Evolutionary conservation across 2,329 filamentous ascomycete genomes (phyloP).

Genomic region (Sporothrix brunneoviolacea): DNA sequence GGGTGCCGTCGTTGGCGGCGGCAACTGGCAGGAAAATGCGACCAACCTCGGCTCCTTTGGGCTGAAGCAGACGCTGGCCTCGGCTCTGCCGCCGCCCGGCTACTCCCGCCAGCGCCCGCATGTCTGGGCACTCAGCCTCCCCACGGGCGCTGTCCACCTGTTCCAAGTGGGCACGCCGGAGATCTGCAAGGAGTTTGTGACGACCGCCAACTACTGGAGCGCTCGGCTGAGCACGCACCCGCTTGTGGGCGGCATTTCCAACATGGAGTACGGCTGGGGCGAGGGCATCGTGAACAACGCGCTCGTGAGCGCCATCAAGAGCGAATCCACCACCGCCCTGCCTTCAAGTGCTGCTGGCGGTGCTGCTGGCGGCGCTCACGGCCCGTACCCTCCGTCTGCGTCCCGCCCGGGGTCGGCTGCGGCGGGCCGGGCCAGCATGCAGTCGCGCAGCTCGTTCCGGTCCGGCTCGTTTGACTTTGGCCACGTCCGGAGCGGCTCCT

Average conservation of each 20-base stretch:
- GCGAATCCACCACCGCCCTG: slow-evolving; percentile 32
- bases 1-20: slow-evolving; percentile 74
- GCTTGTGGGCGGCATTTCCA: slow-evolving; percentile 85
- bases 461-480: slow-evolving; percentile 59
- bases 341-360: slow-evolving; percentile 1
- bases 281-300: slow-evolving; percentile 67
- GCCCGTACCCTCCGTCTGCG: slow-evolving; percentile 20
- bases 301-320: slow-evolving; percentile 46
- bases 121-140: slow-evolving; percentile 89
- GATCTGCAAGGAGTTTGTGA: slow-evolving; percentile 90
- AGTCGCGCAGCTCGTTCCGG: slow-evolving; percentile 38
- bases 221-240: slow-evolving; percentile 91
- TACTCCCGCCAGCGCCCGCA: slow-evolving; percentile 87
- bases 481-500: slow-evolving; percentile 42
- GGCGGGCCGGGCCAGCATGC: slow-evolving; percentile 15
- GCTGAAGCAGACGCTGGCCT: slow-evolving; percentile 86
- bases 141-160: slow-evolving; percentile 90
- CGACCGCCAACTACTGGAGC: slow-evolving; percentile 95
- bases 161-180: slow-evolving; percentile 96
- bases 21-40: slow-evolving; percentile 97
- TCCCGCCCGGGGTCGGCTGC: slow-evolving; percentile 48
- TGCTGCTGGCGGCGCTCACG: slow-evolving; percentile 6
- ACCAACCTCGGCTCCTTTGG: slow-evolving; percentile 82
- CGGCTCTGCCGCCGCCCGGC: slow-evolving; percentile 78
- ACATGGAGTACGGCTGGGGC: slow-evolving; percentile 96